Evolutionary conservation across 768 basidiomycete genomes (phyloP).

Genomic region (Boletus vermiculosoides): DNA sequence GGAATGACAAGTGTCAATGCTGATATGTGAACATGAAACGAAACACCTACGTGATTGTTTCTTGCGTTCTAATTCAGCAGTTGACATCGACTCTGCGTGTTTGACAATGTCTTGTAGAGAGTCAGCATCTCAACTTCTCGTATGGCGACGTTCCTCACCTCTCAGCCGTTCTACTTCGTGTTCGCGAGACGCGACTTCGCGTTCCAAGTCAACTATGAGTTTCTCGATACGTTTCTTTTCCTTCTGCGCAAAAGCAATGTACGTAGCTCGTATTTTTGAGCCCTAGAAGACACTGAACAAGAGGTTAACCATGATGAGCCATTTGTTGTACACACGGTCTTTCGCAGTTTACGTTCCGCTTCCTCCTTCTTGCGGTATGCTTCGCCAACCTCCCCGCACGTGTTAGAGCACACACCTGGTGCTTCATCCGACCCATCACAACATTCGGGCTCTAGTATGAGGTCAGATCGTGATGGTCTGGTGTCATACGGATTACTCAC

Average conservation of each 20-base stretch:
- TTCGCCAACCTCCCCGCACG: slow-evolving; percentile 74
- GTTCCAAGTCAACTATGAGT: slow-evolving; percentile 49
- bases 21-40: neutral
- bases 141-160: slow-evolving; percentile 44
- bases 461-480: slow-evolving; percentile 13
- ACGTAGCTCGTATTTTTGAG: slow-evolving; percentile 85
- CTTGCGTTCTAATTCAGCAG: slow-evolving; percentile 79
- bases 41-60: slow-evolving; percentile 74
- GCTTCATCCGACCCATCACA: slow-evolving; percentile 96
- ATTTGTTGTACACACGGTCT: slow-evolving; percentile 55
- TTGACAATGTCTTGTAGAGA: slow-evolving; percentile 67
- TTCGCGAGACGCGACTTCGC: slow-evolving; percentile 62
- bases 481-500: slow-evolving; percentile 43
- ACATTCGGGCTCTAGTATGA: slow-evolving; percentile 72
- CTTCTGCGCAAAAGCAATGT: slow-evolving; percentile 83
- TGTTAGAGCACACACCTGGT: slow-evolving; percentile 73
- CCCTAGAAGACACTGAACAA: slow-evolving; percentile 49
- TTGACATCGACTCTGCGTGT: slow-evolving; percentile 72
- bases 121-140: neutral
- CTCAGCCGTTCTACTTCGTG: slow-evolving; percentile 70
- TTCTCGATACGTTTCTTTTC: slow-evolving; percentile 84
- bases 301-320: neutral
- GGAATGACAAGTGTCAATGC: neutral
- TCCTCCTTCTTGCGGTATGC: slow-evolving; percentile 64
- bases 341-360: slow-evolving; percentile 73